phyloP scores from a whole-genome alignment of 2,329 filamentous ascomycete species.

The Pseudocercospora vitis region DNA sequence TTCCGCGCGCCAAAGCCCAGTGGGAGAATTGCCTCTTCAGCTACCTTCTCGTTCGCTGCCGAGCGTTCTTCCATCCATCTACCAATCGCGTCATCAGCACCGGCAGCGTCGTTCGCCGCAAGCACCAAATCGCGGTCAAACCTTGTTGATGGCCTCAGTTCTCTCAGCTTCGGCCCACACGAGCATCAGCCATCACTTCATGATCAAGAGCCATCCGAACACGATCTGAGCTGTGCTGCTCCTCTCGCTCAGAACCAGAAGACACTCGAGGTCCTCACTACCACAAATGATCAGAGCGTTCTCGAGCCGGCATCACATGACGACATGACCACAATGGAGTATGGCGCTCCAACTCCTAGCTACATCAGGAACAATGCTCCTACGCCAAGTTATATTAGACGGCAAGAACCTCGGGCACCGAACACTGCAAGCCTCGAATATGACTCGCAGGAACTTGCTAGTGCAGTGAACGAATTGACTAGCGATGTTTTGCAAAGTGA shows the following conservation, averaged over 20 bases:
- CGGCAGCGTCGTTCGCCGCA: not conserved
- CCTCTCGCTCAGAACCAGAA: not conserved
- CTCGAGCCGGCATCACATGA: too few relatives aligned
- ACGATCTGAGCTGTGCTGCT: conserved; percentile 6
- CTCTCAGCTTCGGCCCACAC: not conserved
- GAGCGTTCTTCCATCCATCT: not conserved
- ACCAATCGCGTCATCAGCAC: conserved; percentile 1
- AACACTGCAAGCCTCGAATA: not conserved
- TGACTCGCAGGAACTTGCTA: conserved; percentile 13
- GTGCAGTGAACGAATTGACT: conserved; percentile 11
- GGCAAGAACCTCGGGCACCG: conserved; percentile 2
- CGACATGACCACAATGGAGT: not conserved
- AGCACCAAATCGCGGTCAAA: not conserved
- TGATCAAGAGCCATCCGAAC: not conserved
- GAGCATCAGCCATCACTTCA: not conserved
- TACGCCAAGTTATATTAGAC: conserved; percentile 8
- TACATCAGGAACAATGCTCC: conserved; percentile 4
- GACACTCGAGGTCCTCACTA: not conserved
- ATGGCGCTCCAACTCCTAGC: conserved; percentile 8
- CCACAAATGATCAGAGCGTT: not conserved
- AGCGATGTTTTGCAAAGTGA: conserved; percentile 13
- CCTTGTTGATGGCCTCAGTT: not conserved
- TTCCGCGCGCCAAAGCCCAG: conserved; percentile 10
- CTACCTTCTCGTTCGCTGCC: conserved; percentile 6
- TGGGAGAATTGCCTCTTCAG: conserved; percentile 18